These are phyloP conservation scores for Scheffersomyces lignosus DNA, from an alignment of 805 yeast genomes.

Conservation along the genomic window DNA sequence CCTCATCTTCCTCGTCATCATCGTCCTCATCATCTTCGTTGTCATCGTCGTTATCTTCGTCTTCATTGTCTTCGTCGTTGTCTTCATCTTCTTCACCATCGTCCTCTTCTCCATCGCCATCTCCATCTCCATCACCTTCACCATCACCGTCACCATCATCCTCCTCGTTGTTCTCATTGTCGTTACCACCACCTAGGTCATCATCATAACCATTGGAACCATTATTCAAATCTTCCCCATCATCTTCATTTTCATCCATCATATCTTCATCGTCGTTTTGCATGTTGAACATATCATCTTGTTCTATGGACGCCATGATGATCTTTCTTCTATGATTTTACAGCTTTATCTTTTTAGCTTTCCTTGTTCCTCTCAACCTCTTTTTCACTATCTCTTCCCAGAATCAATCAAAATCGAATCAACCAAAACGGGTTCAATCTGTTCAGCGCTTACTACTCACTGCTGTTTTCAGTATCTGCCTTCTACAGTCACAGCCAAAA, in stretches of 20 bases:
- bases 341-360: no score
- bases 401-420: no score
- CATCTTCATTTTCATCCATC: constrained; percentile 12
- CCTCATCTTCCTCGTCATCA: constrained; percentile 12
- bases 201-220: constrained; percentile 2
- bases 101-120: constrained; percentile 23
- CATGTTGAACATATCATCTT: constrained; percentile 23
- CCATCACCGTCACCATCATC: constrained; percentile 24
- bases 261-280: constrained; percentile 18
- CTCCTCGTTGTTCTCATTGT: constrained; percentile 6
- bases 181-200: neutral
- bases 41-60: constrained; percentile 18
- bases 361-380: neutral
- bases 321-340: neutral
- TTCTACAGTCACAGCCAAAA: no score
- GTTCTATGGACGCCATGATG: constrained; percentile 11
- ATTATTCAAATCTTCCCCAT: constrained; percentile 8
- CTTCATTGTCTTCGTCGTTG: constrained; percentile 20
- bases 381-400: no score
- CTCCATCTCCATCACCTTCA: constrained; percentile 21
- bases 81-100: constrained; percentile 17
- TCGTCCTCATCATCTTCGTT: constrained; percentile 18
- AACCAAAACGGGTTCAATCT: no score
- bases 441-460: no score
- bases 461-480: no score